Conservation (phyloP, 1,284 basidiomycete genomes). For the Cutaneotrichosporon arboriforme region DNA sequence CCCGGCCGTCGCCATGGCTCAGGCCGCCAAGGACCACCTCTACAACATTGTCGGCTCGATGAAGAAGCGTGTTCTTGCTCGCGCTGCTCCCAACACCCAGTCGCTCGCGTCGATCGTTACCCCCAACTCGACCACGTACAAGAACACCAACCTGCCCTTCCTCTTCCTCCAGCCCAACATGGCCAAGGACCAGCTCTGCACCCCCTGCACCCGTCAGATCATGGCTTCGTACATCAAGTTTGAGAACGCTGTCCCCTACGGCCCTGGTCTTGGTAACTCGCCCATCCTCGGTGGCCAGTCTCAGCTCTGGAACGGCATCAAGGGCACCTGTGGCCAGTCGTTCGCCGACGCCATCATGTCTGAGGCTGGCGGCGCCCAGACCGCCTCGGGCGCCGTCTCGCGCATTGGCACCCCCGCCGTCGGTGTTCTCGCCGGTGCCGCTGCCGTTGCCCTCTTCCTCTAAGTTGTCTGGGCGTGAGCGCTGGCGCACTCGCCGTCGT, state of each 20-base stretch:
- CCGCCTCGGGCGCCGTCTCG: constrained; percentile 18
- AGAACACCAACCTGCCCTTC: constrained; percentile 65
- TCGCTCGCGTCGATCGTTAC: constrained; percentile 35
- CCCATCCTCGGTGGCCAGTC: constrained; percentile 62
- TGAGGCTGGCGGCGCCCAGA: constrained; percentile 35
- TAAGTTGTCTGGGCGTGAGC: constrained; percentile 6
- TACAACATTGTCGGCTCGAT: constrained; percentile 33
- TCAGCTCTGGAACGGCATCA: constrained; percentile 60
- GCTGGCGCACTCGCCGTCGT: constrained; percentile 3
- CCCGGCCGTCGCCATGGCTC: constrained; percentile 16
- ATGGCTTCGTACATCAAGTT: constrained; percentile 68
- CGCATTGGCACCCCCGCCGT: constrained; percentile 23
- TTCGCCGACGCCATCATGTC: constrained; percentile 43
- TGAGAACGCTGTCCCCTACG: constrained; percentile 66
- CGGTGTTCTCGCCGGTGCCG: constrained; percentile 25
- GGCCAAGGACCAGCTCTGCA: constrained; percentile 60
- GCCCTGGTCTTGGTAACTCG: constrained; percentile 62
- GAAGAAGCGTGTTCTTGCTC: constrained; percentile 24
- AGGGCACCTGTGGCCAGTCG: constrained; percentile 48
- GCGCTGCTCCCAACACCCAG: constrained; percentile 11
- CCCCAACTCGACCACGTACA: constrained; percentile 66
- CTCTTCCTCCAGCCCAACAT: constrained; percentile 62
- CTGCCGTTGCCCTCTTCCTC: constrained; percentile 19
- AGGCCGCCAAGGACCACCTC: constrained; percentile 39
- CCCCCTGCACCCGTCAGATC: constrained; percentile 68